Evolutionary conservation across 176 grass and related monocot species (phyloP).

Genomic region (Bromus sterilis): DNA sequence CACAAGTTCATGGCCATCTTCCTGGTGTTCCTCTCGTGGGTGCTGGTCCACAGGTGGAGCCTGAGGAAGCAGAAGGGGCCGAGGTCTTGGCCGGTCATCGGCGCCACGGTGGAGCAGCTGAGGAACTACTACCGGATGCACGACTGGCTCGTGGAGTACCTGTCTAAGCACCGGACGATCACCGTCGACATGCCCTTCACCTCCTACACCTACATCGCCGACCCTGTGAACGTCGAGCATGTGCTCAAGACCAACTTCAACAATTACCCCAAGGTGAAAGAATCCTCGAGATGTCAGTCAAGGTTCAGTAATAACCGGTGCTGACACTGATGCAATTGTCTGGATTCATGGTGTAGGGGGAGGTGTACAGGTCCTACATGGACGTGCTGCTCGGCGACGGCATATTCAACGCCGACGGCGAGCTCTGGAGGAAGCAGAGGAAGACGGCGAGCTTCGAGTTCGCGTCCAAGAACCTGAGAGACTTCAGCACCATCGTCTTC

Average conservation of each 20-base stretch:
- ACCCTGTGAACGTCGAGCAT: conserved; percentile 81
- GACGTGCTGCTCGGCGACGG: conserved; percentile 86
- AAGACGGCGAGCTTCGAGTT: conserved; percentile 97
- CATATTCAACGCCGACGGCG: conserved; percentile 90
- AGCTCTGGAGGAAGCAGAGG: conserved; percentile 86
- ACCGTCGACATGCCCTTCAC: conserved; percentile 83
- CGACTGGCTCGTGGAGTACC: conserved; percentile 76
- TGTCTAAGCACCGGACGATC: conserved; percentile 48
- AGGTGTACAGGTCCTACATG: conserved; percentile 80
- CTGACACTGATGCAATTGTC: not conserved
- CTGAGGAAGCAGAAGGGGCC: conserved; percentile 66
- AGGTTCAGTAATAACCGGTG: not conserved
- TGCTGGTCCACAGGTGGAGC: conserved; percentile 63
- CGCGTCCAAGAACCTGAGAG: conserved; percentile 87
- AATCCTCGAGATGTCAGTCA: not conserved
- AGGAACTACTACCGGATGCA: conserved; percentile 94
- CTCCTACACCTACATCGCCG: conserved; percentile 90
- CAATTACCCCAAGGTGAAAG: conserved; percentile 92
- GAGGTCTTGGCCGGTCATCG: conserved; percentile 75
- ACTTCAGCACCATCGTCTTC: conserved; percentile 76
- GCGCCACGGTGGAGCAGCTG: conserved; percentile 67
- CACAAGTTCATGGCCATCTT: conserved; percentile 45
- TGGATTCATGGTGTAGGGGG: conserved; percentile 36
- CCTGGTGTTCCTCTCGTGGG: conserved; percentile 49
- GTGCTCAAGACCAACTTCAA: conserved; percentile 88